Percentiles rank a stretch among this genome's conserved stretches.
phyloP scores from a whole-genome alignment of 2,329 filamentous ascomycete genomes.

The Fusarium nanum region DNA sequence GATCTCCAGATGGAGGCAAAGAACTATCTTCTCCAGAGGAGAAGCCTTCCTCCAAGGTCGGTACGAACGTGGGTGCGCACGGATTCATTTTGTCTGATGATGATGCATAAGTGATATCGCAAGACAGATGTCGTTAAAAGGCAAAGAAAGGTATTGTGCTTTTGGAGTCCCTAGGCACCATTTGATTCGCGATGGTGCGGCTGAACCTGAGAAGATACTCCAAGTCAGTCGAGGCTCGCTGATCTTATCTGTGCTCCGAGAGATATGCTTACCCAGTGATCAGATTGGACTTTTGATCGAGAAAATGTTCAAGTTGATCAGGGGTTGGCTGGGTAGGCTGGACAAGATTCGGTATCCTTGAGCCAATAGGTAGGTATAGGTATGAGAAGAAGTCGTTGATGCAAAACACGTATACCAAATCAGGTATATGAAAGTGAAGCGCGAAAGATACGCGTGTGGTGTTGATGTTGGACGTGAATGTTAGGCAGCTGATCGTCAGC shows the following conservation, averaged over 20 bases:
- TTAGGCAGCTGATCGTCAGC: constrained; percentile 29
- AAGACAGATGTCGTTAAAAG: not conserved
- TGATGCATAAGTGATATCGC: not conserved
- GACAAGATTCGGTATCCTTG: not conserved
- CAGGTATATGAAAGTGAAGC: not conserved
- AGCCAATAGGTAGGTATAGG: not conserved
- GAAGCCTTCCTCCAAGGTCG: constrained; percentile 21
- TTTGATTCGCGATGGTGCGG: not conserved
- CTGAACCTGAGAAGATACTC: not conserved
- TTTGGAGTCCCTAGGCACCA: not conserved
- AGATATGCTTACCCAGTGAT: not conserved
- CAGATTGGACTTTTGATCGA: not conserved
- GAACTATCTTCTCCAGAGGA: constrained; percentile 3
- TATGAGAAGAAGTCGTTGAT: not conserved
- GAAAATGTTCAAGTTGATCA: not conserved
- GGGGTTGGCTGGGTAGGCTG: not conserved
- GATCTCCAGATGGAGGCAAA: constrained; percentile 7
- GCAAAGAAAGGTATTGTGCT: not conserved
- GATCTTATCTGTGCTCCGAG: not conserved
- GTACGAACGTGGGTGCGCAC: constrained; percentile 45
- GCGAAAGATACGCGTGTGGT: not conserved
- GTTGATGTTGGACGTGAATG: constrained; percentile 22
- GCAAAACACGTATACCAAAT: not conserved
- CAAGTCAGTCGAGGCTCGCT: not conserved
- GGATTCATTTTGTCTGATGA: constrained; percentile 45